These are phyloP conservation scores for Cochlearia excelsa DNA, from an alignment of 345 rosid genomes.

Conservation along the genomic window DNA sequence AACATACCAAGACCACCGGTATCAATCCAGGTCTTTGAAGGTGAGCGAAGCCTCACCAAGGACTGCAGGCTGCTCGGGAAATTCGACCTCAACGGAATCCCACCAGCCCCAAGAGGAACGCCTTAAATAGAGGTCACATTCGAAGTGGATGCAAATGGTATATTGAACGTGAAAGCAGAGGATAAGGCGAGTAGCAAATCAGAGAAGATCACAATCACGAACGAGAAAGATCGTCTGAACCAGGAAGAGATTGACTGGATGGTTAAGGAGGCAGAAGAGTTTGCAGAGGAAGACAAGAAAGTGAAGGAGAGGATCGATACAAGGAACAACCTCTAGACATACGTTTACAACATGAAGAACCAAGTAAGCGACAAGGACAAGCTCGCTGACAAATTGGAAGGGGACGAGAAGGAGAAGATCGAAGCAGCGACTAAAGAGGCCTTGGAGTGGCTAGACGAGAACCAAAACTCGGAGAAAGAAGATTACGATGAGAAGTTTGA, in stretches of 20 bases:
- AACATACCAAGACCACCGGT: background rate
- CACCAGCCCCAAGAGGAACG: background rate
- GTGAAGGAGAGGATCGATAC: conserved; percentile 59
- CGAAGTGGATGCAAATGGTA: background rate
- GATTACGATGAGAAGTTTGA: conserved; percentile 89
- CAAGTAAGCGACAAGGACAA: conserved; percentile 84
- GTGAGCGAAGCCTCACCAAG: background rate
- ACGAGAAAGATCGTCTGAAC: conserved; percentile 26
- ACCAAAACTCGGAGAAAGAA: conserved; percentile 65
- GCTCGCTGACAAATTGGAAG: conserved; percentile 87
- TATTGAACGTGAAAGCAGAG: conserved; percentile 8
- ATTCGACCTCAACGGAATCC: background rate
- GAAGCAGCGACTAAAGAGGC: conserved; percentile 82
- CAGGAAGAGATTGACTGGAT: conserved; percentile 33
- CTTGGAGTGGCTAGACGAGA: conserved; percentile 43
- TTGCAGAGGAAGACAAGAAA: conserved; percentile 36
- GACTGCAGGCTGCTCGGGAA: conserved; percentile 2
- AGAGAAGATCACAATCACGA: conserved; percentile 27
- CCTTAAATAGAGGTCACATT: background rate
- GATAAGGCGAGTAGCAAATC: conserved; percentile 35
- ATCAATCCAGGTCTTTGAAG: background rate
- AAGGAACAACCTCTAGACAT: conserved; percentile 33
- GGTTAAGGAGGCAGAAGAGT: conserved; percentile 34
- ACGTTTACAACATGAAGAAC: conserved; percentile 88
- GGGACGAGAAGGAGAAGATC: conserved; percentile 79